Evolutionary conservation across 768 basidiomycete genomes (phyloP), one percentile per base, ranked within the genome.

Genomic region (Serpula lacrymans): DNA sequence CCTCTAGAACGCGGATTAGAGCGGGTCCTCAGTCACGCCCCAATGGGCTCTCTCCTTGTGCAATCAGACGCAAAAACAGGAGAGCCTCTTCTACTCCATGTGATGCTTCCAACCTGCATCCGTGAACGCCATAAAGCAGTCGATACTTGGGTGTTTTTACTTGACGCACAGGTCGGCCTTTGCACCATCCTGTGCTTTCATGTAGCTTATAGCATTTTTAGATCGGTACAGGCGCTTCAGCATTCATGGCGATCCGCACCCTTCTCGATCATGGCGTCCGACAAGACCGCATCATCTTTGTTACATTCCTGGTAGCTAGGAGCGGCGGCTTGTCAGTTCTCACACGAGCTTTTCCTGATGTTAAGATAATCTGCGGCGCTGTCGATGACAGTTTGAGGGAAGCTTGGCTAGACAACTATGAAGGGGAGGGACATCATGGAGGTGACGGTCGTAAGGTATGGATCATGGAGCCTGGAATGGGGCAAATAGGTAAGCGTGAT

Each of bases 191-290:
- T 39, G 11, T 10, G 28, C 13, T 13, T 23, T 30, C n/a, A 28
- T 25, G 5, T 35, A 17, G 14, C 20, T 36, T 17, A 26, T 30
- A 11, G 29, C n/a, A 7, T 14, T 11, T 25, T 13, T 49, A 95
- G 84, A 91, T 98, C 58, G 92, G 90, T 5, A 97, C 95, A 0
- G 95, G 84, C 4, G 93, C 94, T 1, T 81, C 89, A 3, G 84
- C 84, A 14, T 88, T 97, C 60, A 97, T 98, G 95, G 85, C 93
- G 0, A 88, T 99, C 46, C 85, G 95, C 21, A 78, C 95, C 9
- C 68, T 97, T 8, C 74, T 98, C 13, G 95, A 99, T 57, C 95
- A 99, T 50, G 92, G 95, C 10, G 82, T 95, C 13, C 75, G 60
- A 41, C 78, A 92, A 59, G 80, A 85, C 45, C 81, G 78, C 52